Evolutionary conservation across 768 basidiomycete species (phyloP), one percentile per base, ranked within the genome.

Genomic region (Boletus rufocinnamomeus): DNA sequence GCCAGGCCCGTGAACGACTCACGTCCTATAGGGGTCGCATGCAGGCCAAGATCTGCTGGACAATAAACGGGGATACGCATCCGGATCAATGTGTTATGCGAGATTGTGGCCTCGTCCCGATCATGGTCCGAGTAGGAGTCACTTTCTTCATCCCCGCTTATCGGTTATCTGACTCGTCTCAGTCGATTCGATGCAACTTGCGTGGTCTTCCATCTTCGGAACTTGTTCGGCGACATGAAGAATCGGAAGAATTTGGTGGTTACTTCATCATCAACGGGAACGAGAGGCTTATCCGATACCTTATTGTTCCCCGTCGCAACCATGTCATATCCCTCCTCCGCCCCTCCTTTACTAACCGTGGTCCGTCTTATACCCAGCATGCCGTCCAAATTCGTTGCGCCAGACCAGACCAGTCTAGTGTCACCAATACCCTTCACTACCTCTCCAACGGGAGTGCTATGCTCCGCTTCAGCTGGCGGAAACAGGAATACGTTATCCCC

Each of bases 181-280:
- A 97, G 92, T 98, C 96, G 10, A 87, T 85, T 23, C 81, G 96
- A 58, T 99, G 97, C 71, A 97, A 98, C 73, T 75, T 98, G n/a
- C 87, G 87, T 46, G 82, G 82, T 35, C 81, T 97, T 74, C 84
- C 93, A 2, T 91, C 96, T 10, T 83, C 89, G 10, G 89, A 93
- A 47, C 86, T 99, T 46, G 93, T 98, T 56, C 77, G 79, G 56
- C 88, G 88, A 60, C 90, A 96, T 70, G 97, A 99, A 80, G 97
- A 99, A 68, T 88, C 97, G 1, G 94, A 97, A 76, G 97, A 98
- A 74, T 98, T 98, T 69, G 97, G 97, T 52, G 97, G 96, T 30
- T 98, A 99, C 76, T 99, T 99, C 71, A 84, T 99, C 70, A 87
- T 99, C 74, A 99, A 99, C 73, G 97, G 97, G 61, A 98, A 98